phyloP scores from a whole-genome alignment of 108 stramenopile species.

The Fistulifera pelliculosa region DNA sequence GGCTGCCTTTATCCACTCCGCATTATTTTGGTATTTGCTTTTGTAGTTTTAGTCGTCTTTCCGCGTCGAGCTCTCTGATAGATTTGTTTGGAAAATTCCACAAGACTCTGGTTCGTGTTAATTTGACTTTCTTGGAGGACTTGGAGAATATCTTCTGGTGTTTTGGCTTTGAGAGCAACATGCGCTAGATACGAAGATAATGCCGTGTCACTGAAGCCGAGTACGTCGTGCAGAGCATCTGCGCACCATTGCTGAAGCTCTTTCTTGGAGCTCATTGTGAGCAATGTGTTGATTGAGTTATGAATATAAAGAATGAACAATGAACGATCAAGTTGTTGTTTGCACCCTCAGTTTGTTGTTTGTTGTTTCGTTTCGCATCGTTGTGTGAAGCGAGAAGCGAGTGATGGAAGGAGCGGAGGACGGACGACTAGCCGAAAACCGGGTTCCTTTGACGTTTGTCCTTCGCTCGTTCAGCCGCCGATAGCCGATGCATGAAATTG shows the following conservation, averaged over 20 bases:
- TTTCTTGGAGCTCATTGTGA: neutral
- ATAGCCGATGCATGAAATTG: no score
- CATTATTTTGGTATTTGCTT: slow-evolving; percentile 12
- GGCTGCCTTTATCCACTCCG: slow-evolving; percentile 29
- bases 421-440: no score
- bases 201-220: slow-evolving; percentile 72
- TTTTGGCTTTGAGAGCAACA: slow-evolving; percentile 35
- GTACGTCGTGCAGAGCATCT: slow-evolving; percentile 61
- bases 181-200: slow-evolving; percentile 58
- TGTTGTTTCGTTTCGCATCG: no score
- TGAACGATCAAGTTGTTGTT: no score
- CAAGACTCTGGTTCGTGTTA: slow-evolving; percentile 2
- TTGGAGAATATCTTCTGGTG: slow-evolving; percentile 23
- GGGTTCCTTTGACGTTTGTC: no score
- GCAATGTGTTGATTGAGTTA: neutral
- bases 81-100: slow-evolving; percentile 34
- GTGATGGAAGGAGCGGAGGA: no score
- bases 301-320: no score
- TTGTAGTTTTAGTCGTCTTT: neutral
- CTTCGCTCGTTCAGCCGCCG: no score
- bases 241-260: slow-evolving; percentile 44
- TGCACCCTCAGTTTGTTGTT: no score
- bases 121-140: slow-evolving; percentile 53
- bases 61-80: slow-evolving; percentile 17
- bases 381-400: no score